These are phyloP conservation scores for Teunomyces stri DNA, from an alignment of 805 yeast species.

Conservation along the genomic window DNA sequence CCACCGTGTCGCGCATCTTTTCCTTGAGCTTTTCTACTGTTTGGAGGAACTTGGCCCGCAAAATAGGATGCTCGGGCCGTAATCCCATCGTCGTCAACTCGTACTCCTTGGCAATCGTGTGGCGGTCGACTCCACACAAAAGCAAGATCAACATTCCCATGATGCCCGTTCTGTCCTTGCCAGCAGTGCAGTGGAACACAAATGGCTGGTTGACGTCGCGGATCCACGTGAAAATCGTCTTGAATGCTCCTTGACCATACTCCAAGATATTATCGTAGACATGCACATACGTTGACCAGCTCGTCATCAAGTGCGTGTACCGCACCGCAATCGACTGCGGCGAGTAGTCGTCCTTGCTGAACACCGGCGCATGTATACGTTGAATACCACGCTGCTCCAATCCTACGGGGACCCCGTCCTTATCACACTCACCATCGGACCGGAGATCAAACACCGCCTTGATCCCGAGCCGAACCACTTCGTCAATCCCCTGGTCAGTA, in stretches of 20 bases:
- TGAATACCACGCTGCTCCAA: constrained; percentile 42
- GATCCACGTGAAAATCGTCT: constrained; percentile 51
- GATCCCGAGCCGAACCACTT: constrained; percentile 43
- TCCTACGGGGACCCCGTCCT: constrained; percentile 40
- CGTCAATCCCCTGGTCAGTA: constrained; percentile 47
- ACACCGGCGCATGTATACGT: constrained; percentile 58
- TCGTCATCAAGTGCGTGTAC: constrained; percentile 51
- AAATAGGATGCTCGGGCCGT: constrained; percentile 43
- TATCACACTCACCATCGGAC: constrained; percentile 53
- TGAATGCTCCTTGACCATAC: constrained; percentile 48
- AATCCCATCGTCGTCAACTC: constrained; percentile 71
- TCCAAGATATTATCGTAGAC: constrained; percentile 61
- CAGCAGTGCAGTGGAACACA: constrained; percentile 78
- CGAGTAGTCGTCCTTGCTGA: constrained; percentile 50
- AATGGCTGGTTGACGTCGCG: constrained; percentile 52
- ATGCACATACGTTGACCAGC: constrained; percentile 60
- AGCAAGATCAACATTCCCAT: constrained; percentile 64
- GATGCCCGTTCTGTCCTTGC: constrained; percentile 83
- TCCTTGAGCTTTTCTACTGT: constrained; percentile 29
- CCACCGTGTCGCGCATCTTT: constrained; percentile 21
- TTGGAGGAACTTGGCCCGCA: constrained; percentile 34
- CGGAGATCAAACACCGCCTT: constrained; percentile 65
- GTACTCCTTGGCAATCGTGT: constrained; percentile 69
- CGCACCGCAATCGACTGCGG: constrained; percentile 63
- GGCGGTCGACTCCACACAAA: constrained; percentile 62